Percentiles rank a stretch among this genome's conserved stretches.
Conservation (phyloP, 164 flowering plant genomes). For the Chimonanthus salicifolius region DNA sequence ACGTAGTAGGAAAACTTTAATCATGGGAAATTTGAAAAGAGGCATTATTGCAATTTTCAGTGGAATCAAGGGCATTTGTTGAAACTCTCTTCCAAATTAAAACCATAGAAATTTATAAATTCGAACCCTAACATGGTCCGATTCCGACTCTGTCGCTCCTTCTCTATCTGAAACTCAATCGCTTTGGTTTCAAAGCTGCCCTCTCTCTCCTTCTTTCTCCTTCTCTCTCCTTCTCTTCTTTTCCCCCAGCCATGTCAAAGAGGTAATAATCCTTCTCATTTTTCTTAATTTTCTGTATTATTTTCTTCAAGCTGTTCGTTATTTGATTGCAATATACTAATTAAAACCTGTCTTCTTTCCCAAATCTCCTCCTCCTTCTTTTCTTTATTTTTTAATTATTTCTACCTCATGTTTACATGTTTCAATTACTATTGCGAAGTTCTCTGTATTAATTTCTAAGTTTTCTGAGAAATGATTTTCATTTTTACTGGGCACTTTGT, state of each 20-base stretch:
- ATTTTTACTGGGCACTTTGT: too few relatives aligned
- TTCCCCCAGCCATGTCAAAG: constrained; percentile 24
- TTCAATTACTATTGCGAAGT: neutral
- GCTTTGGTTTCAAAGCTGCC: constrained; percentile 1
- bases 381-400: too few relatives aligned
- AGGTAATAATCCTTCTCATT: constrained; percentile 14
- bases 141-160: constrained; percentile 1
- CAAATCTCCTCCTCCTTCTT: neutral
- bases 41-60: too few relatives aligned
- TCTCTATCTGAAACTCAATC: neutral
- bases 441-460: too few relatives aligned
- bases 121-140: neutral
- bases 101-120: constrained; percentile 2
- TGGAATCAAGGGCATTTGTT: too few relatives aligned
- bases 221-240: neutral
- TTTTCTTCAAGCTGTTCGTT: neutral
- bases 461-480: neutral
- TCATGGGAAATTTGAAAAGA: neutral
- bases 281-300: neutral
- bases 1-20: too few relatives aligned
- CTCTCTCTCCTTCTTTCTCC: neutral
- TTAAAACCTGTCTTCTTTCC: neutral
- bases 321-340: neutral
- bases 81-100: neutral
- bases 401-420: neutral